Conservation (phyloP, 345 rosid genomes). For the Isatis tinctoria region DNA sequence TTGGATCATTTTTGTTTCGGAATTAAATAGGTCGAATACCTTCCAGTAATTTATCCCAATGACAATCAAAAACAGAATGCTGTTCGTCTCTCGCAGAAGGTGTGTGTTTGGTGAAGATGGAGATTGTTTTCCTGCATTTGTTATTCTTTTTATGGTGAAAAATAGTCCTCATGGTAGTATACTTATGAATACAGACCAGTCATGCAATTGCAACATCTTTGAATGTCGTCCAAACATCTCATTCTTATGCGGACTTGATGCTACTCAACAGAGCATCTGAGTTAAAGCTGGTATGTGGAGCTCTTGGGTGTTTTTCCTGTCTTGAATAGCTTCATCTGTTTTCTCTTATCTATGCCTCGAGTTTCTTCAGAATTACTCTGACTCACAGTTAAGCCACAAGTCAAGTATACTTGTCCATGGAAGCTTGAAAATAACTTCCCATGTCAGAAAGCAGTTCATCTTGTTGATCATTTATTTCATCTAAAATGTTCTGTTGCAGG, state of each 20-base stretch:
- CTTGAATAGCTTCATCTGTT: background rate
- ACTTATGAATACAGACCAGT: slow-evolving; percentile 57
- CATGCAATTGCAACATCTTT: slow-evolving; percentile 68
- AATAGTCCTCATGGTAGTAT: slow-evolving; percentile 20
- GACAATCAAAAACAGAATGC: slow-evolving; percentile 68
- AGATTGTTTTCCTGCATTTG: background rate
- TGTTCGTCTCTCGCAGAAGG: slow-evolving; percentile 67
- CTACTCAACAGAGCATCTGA: slow-evolving; percentile 67
- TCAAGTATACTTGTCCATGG: slow-evolving; percentile 9
- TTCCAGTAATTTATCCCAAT: slow-evolving; percentile 68
- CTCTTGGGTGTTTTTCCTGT: slow-evolving; percentile 3
- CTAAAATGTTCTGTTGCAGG: slow-evolving; percentile 43
- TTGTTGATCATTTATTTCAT: background rate
- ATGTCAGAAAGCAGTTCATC: slow-evolving; percentile 1
- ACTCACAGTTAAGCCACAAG: background rate
- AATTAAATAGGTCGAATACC: slow-evolving; percentile 74
- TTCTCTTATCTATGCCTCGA: background rate
- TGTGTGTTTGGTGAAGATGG: slow-evolving; percentile 35
- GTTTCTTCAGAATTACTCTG: background rate
- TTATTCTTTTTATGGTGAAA: background rate
- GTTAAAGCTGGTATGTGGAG: slow-evolving; percentile 46
- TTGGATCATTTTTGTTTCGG: background rate
- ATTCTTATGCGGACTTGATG: slow-evolving; percentile 89
- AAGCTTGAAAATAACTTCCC: slow-evolving; percentile 10
- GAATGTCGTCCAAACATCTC: slow-evolving; percentile 79